These are phyloP conservation scores for Inonotus hispidus DNA, from an alignment of 1,284 basidiomycete species.

Conservation along the genomic window DNA sequence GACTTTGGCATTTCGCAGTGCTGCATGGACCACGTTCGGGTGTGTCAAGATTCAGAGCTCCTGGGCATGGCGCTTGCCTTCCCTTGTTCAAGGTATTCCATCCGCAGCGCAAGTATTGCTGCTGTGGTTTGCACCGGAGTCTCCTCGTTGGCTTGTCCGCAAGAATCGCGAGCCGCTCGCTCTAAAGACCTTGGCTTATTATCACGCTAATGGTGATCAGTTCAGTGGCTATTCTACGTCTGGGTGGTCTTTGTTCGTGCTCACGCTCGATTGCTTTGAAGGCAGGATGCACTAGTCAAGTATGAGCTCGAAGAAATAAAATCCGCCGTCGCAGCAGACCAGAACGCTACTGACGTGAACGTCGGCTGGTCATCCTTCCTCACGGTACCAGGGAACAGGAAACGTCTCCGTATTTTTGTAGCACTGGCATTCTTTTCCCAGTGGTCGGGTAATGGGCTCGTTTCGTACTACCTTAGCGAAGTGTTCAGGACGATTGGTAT, in stretches of 20 bases:
- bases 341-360: slow-evolving; percentile 44
- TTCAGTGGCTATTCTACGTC: slow-evolving; percentile 24
- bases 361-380: slow-evolving; percentile 59
- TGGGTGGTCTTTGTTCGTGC: neutral
- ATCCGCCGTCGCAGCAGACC: slow-evolving; percentile 54
- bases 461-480: slow-evolving; percentile 73
- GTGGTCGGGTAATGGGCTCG: slow-evolving; percentile 35
- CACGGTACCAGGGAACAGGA: slow-evolving; percentile 56
- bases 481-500: slow-evolving; percentile 71
- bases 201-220: slow-evolving; percentile 65
- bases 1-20: slow-evolving; percentile 32
- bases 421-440: slow-evolving; percentile 69
- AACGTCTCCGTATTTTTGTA: slow-evolving; percentile 62
- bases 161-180: slow-evolving; percentile 61
- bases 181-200: slow-evolving; percentile 57
- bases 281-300: slow-evolving; percentile 62
- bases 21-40: slow-evolving; percentile 73
- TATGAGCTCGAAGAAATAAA: slow-evolving; percentile 76
- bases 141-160: slow-evolving; percentile 63
- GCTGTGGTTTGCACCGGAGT: slow-evolving; percentile 61
- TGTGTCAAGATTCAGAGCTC: slow-evolving; percentile 57
- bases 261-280: slow-evolving; percentile 20
- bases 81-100: slow-evolving; percentile 58
- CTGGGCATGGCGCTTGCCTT: slow-evolving; percentile 76
- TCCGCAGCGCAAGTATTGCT: slow-evolving; percentile 55